Base-by-base conservation (phyloP, 2,329 filamentous ascomycete species). In the Fusarium nurragi region DNA sequence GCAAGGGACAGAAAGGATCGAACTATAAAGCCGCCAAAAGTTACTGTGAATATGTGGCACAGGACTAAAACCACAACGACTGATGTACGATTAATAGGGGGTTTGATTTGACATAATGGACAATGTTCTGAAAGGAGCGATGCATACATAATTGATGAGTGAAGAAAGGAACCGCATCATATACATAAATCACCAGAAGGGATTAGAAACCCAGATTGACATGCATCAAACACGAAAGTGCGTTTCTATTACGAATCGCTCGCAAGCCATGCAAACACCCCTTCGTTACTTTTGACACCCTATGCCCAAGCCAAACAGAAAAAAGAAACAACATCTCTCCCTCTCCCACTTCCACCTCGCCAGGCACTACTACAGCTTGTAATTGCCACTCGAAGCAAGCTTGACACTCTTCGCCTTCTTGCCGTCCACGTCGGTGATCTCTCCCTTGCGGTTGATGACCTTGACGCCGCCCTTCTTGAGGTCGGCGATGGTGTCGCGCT, bases 371-470 rank as follows among this genome's bases (percentile, higher is more conserved):
- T 82, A 90, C 69, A 90, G 74, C 81, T 91, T 90, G 73, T 85
- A 89, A 58, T 79, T 83, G 57, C 85, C 83, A 58, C 86, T 86
- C 46, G 82, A 83, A 38, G 78, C 75, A n/a, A 78, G 75, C 74
- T 80, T 83, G 32, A 77, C 78, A 40, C 78, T 81, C 76, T 83
- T 83, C 39, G 90, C 84, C 80, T 91, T 90, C 73, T 90, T 92
- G 26, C 94, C 94, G 69, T 95, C 88, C 30, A 97, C 85, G 78
- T 96, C 90, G 18, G 90, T 89, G 52, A 97, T 80, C 77, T 94
- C 90, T 49, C 94, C 94, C 82, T 92, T 94, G 79, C 90, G 91
- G 64, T 93, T 94, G 79, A 97, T 95, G 60, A 98, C 86, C 83
- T 91, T 94, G 70, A 97, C 94, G 60, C 92, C 92, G 49, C 92